Evolutionary conservation across 2,329 filamentous ascomycete genomes (phyloP).

Genomic region (Tolypocladium capitatum): DNA sequence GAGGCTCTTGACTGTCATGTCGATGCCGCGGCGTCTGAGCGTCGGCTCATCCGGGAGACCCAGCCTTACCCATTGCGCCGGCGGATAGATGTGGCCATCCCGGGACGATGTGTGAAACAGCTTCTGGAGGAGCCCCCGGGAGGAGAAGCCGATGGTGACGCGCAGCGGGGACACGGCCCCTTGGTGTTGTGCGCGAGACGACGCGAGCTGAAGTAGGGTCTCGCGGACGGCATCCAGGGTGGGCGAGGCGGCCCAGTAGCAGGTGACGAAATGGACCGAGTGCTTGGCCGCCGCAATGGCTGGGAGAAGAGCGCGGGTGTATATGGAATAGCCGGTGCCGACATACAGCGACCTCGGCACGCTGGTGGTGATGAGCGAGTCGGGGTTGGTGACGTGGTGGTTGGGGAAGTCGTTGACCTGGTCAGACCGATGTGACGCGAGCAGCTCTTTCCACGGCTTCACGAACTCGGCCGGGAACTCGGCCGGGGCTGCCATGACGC

Average conservation of each 20-base stretch:
- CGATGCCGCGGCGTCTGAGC: slow-evolving; percentile 44
- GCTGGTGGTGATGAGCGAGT: slow-evolving; percentile 35
- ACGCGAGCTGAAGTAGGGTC: slow-evolving; percentile 47
- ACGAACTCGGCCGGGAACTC: slow-evolving; percentile 25
- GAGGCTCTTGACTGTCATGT: slow-evolving; percentile 60
- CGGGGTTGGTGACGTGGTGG: slow-evolving; percentile 29
- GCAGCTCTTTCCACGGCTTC: slow-evolving; percentile 21
- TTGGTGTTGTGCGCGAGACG: slow-evolving; percentile 14
- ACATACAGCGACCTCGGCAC: slow-evolving; percentile 34
- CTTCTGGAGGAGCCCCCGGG: slow-evolving; percentile 58
- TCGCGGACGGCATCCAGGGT: slow-evolving; percentile 44
- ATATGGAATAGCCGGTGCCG: slow-evolving; percentile 46
- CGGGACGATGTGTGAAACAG: slow-evolving; percentile 55
- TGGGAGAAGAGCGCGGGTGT: slow-evolving; percentile 41
- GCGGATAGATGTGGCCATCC: slow-evolving; percentile 47
- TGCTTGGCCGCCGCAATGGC: slow-evolving; percentile 45
- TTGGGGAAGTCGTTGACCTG: slow-evolving; percentile 32
- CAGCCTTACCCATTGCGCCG: slow-evolving; percentile 47
- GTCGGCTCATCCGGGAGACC: slow-evolving; percentile 45
- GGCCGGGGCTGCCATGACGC: slow-evolving; percentile 1
- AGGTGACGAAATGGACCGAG: slow-evolving; percentile 66
- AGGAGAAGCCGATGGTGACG: slow-evolving; percentile 68
- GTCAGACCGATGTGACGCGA: slow-evolving; percentile 18
- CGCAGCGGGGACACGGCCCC: slow-evolving; percentile 26
- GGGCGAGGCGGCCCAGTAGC: slow-evolving; percentile 63